phyloP scores from a whole-genome alignment of 208 protist species.

The Trypanosoma platydactyli region DNA sequence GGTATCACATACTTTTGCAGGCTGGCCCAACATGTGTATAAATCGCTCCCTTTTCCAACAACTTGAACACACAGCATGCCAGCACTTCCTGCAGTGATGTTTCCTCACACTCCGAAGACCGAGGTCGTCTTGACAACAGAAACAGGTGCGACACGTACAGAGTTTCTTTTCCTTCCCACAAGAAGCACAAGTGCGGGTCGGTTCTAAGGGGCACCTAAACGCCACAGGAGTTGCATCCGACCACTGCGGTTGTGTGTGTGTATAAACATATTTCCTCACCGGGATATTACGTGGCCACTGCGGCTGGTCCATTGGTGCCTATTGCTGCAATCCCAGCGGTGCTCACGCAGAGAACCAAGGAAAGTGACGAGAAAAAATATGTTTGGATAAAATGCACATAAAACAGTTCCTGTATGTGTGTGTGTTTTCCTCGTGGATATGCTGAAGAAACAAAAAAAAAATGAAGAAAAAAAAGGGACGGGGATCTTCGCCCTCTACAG shows the following conservation, averaged over 20 bases:
- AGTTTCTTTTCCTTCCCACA: constrained; percentile 45
- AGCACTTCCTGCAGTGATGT: constrained; percentile 81
- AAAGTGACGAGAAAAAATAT: constrained; percentile 4
- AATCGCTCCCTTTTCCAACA: constrained; percentile 55
- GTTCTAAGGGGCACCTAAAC: constrained; percentile 34
- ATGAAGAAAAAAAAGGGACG: not conserved
- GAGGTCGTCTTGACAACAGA: constrained; percentile 30
- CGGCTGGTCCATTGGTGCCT: constrained; percentile 2
- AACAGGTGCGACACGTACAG: constrained; percentile 55
- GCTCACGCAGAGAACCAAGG: too few species aligned
- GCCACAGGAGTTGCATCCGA: constrained; percentile 31
- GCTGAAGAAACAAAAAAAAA: not conserved
- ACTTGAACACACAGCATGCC: constrained; percentile 49
- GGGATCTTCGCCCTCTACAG: too few species aligned
- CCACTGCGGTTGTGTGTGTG: constrained; percentile 46
- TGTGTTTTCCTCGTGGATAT: too few species aligned
- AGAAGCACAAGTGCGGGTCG: constrained; percentile 38
- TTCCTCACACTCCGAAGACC: constrained; percentile 34
- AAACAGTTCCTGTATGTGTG: too few species aligned
- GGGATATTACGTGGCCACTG: constrained; percentile 15
- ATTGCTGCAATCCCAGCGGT: not conserved
- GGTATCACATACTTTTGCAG: constrained; percentile 52
- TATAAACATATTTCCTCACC: constrained; percentile 14
- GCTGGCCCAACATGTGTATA: constrained; percentile 48
- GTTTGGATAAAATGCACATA: not conserved